A percentile compares a stretch with the other conserved stretches of the same genome.
phyloP scores from a whole-genome alignment of 2,329 filamentous ascomycete genomes.

The Parafenestella ontariensis region DNA sequence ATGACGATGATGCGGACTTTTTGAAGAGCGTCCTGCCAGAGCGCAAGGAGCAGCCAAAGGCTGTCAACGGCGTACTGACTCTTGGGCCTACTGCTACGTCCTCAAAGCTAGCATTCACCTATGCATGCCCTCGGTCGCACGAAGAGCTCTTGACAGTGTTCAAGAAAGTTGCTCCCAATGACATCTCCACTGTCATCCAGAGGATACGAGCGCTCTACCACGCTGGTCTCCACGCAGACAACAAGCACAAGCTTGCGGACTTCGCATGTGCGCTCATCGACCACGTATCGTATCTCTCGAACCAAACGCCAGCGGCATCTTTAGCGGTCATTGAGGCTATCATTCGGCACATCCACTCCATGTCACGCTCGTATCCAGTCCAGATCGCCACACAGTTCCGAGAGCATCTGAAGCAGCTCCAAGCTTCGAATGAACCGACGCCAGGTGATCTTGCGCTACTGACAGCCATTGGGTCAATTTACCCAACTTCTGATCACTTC shows the following conservation, averaged over 20 bases:
- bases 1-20: conserved; percentile 59
- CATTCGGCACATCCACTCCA: conserved; percentile 88
- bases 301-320: conserved; percentile 60
- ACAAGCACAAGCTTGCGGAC: conserved; percentile 80
- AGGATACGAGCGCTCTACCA: conserved; percentile 92
- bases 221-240: conserved; percentile 80
- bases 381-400: conserved; percentile 81
- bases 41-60: conserved; percentile 34
- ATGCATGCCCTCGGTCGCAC: conserved; percentile 81
- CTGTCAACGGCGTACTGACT: conserved; percentile 52
- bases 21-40: conserved; percentile 52
- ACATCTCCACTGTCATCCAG: conserved; percentile 81
- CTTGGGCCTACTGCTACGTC: conserved; percentile 50
- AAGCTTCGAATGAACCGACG: conserved; percentile 60
- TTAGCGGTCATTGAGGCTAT: conserved; percentile 78
- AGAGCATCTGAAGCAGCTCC: conserved; percentile 67
- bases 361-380: conserved; percentile 83
- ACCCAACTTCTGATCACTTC: conserved; percentile 96
- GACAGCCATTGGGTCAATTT: conserved; percentile 82
- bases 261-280: conserved; percentile 73
- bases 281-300: conserved; percentile 66
- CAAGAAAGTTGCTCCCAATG: conserved; percentile 65
- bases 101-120: conserved; percentile 77
- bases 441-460: conserved; percentile 83
- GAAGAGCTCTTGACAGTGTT: conserved; percentile 74